Conservation (phyloP, 177 flowering plant species). For the Vitis hybrid region DNA sequence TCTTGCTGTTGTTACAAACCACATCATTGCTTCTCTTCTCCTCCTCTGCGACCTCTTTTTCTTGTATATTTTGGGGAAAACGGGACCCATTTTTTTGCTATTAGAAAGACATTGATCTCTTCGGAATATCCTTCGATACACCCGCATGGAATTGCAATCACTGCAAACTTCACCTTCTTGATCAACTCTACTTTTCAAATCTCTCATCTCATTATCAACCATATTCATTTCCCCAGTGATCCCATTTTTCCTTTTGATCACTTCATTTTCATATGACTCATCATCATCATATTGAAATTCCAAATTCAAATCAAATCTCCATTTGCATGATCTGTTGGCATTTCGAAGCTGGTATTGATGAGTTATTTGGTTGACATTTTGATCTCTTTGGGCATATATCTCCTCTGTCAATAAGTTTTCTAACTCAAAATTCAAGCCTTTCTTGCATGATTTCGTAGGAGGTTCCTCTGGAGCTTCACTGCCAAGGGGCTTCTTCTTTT, state of each 20-base stretch:
- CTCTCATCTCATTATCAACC: neutral
- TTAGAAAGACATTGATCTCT: neutral
- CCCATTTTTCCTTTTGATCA: neutral
- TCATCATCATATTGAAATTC: too few relatives aligned
- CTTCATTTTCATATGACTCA: neutral
- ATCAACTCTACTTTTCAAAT: too few relatives aligned
- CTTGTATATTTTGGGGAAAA: constrained; percentile 9
- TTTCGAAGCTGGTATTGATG: too few relatives aligned
- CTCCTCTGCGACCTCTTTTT: constrained; percentile 8
- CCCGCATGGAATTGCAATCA: neutral
- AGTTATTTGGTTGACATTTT: too few relatives aligned
- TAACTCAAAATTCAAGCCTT: constrained; percentile 9
- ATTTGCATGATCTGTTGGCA: too few relatives aligned
- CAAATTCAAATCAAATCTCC: too few relatives aligned
- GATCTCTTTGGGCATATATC: too few relatives aligned
- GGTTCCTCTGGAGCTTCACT: neutral
- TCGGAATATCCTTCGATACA: neutral
- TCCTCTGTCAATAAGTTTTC: neutral
- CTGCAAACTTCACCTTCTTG: neutral
- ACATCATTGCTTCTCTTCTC: neutral
- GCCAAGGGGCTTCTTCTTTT: neutral
- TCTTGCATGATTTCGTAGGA: neutral
- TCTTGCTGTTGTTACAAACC: too few relatives aligned
- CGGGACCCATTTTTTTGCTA: neutral
- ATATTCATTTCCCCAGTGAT: neutral